Conservation (phyloP, 257 asterid species). For the Solanum pimpinellifolium region DNA sequence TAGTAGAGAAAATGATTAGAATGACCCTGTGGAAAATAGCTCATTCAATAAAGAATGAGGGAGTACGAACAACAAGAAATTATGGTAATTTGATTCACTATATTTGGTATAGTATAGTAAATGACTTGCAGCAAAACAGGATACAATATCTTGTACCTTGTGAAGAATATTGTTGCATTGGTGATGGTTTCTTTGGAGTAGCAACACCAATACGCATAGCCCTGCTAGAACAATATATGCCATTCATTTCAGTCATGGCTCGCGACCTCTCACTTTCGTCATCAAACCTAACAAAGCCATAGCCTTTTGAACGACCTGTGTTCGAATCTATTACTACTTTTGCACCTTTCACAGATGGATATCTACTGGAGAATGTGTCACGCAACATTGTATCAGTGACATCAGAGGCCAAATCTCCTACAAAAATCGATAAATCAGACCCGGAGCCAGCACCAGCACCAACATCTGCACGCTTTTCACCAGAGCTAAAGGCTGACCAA, state of each 20-base stretch:
- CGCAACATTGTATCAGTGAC: conserved; percentile 72
- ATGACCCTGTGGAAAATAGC: background rate
- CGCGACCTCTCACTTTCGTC: conserved; percentile 79
- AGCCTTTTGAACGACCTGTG: conserved; percentile 88
- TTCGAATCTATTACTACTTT: conserved; percentile 88
- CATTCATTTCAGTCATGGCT: conserved; percentile 96
- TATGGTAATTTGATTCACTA: background rate
- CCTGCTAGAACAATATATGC: conserved; percentile 78
- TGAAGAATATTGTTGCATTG: conserved; percentile 70
- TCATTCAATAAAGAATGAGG: background rate
- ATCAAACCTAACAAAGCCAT: conserved; percentile 92
- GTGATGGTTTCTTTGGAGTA: conserved; percentile 74
- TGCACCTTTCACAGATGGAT: conserved; percentile 80
- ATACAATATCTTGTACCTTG: conserved; percentile 52
- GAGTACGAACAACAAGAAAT: background rate
- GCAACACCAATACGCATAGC: conserved; percentile 92
- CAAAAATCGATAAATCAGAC: conserved; percentile 87
- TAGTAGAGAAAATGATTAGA: background rate
- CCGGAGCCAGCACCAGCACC: conserved; percentile 23
- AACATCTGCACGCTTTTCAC: conserved; percentile 65
- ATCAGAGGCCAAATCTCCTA: conserved; percentile 87
- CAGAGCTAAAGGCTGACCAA: conserved; percentile 90
- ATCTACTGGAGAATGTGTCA: conserved; percentile 76
- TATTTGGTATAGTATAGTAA: background rate
- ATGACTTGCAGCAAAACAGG: background rate